A percentile compares a stretch with the other conserved stretches of the same genome.
Conservation (phyloP, 2,329 filamentous ascomycete species). For the Magnaporthiopsis incrustans region DNA sequence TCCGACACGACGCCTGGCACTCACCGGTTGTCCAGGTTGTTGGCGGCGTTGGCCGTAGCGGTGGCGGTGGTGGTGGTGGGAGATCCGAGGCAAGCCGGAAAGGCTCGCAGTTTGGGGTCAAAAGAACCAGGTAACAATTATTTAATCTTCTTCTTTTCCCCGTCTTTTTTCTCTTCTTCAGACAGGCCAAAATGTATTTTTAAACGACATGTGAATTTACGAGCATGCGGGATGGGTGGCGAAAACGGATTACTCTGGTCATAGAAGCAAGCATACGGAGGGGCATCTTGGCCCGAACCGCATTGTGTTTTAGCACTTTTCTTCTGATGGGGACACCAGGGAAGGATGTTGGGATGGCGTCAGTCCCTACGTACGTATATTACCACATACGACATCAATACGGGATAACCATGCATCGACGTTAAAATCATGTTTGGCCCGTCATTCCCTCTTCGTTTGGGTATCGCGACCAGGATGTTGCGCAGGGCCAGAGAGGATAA, state of each 20-base stretch:
- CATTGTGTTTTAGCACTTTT: too few species aligned
- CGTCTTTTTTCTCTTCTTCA: not conserved
- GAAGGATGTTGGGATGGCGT: too few species aligned
- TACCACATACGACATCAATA: too few species aligned
- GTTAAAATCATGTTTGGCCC: too few species aligned
- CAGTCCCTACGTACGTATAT: too few species aligned
- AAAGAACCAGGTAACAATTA: not conserved
- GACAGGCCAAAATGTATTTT: not conserved
- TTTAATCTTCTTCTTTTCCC: not conserved
- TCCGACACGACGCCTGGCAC: not conserved
- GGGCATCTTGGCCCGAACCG: not conserved
- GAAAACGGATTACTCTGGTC: not conserved
- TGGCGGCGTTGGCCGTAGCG: too few species aligned
- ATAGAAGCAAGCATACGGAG: not conserved
- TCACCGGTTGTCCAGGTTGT: not conserved
- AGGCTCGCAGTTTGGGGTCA: not conserved
- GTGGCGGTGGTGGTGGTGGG: too few species aligned
- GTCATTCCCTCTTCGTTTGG: not conserved
- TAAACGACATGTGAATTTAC: not conserved
- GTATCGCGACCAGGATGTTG: not conserved
- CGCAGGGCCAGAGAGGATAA: not conserved
- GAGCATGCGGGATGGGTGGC: not conserved
- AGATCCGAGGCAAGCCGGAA: not conserved
- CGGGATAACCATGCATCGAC: too few species aligned
- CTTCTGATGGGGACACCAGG: too few species aligned